Conservation (phyloP, 192 early-diverging fungal species). For the Phycomyces blakesleeanus region DNA sequence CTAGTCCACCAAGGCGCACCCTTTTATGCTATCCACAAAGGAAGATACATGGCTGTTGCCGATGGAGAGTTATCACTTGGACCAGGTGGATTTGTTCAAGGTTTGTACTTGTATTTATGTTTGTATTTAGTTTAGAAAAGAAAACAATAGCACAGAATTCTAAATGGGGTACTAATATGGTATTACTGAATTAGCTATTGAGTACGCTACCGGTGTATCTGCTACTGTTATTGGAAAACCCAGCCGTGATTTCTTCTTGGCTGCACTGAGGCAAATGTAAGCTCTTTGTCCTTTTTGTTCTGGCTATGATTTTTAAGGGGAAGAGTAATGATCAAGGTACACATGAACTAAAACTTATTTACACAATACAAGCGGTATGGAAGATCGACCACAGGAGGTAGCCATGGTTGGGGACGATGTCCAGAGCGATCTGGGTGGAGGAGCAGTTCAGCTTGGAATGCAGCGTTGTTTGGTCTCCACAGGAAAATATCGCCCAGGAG, state of each 20-base stretch:
- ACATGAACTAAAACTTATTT: not conserved
- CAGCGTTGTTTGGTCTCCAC: conserved; percentile 64
- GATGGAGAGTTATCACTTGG: conserved; percentile 67
- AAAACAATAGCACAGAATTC: no score
- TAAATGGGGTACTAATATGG: no score
- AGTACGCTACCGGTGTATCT: conserved; percentile 65
- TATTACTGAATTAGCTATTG: conserved; percentile 66
- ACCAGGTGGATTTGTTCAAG: conserved; percentile 84
- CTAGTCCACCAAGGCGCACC: conserved; percentile 56
- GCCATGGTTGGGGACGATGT: conserved; percentile 91
- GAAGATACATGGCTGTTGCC: conserved; percentile 68
- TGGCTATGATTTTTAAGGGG: not conserved
- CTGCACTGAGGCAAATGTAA: conserved; percentile 71
- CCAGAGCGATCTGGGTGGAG: conserved; percentile 74
- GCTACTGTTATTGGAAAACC: conserved; percentile 84
- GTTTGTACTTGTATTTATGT: conserved; percentile 6
- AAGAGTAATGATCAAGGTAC: not conserved
- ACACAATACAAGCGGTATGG: conserved; percentile 20
- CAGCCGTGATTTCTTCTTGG: conserved; percentile 64
- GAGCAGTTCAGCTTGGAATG: conserved; percentile 73
- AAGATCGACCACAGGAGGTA: conserved; percentile 45
- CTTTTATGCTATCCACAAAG: conserved; percentile 82
- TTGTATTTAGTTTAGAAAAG: not conserved
- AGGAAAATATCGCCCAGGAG: conserved; percentile 76
- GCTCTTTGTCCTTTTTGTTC: not conserved